Conservation (phyloP, 495 filamentous ascomycete genomes). For the Aspergillus mulundensis region DNA sequence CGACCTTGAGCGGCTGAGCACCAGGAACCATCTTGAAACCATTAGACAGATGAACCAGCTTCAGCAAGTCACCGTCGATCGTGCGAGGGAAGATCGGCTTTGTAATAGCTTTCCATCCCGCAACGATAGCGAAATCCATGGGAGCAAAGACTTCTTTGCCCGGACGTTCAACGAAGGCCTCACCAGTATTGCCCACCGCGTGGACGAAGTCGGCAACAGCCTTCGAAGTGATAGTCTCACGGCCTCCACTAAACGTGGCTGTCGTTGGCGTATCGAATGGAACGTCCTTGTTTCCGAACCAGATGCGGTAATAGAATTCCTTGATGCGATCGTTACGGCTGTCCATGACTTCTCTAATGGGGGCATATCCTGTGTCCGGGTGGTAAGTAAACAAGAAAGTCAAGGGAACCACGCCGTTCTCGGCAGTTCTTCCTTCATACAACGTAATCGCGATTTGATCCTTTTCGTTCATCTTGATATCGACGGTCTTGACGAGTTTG, state of each 20-base stretch:
- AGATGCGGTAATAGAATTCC: conserved; percentile 90
- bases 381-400: conserved; percentile 86
- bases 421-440: conserved; percentile 83
- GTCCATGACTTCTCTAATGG: conserved; percentile 92
- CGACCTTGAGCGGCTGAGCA: conserved; percentile 89
- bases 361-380: conserved; percentile 90
- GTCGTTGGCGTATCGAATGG: conserved; percentile 82
- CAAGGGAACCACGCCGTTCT: conserved; percentile 71
- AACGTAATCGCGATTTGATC: conserved; percentile 80
- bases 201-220: conserved; percentile 98
- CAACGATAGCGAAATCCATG: conserved; percentile 99
- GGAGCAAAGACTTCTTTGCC: conserved; percentile 93
- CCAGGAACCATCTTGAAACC: conserved; percentile 97
- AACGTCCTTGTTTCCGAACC: conserved; percentile 85
- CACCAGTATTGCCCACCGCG: conserved; percentile 94
- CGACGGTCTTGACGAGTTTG: conserved; percentile 76
- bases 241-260: conserved; percentile 83
- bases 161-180: conserved; percentile 96
- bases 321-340: conserved; percentile 94
- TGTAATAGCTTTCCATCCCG: conserved; percentile 98
- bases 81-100: conserved; percentile 95
- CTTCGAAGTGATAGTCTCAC: conserved; percentile 76
- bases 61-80: conserved; percentile 92
- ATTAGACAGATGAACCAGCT: conserved; percentile 93
- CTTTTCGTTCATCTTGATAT: conserved; percentile 69